phyloP scores from a whole-genome alignment of 495 filamentous ascomycete species.

The Pyrenopolyporus hunteri region DNA sequence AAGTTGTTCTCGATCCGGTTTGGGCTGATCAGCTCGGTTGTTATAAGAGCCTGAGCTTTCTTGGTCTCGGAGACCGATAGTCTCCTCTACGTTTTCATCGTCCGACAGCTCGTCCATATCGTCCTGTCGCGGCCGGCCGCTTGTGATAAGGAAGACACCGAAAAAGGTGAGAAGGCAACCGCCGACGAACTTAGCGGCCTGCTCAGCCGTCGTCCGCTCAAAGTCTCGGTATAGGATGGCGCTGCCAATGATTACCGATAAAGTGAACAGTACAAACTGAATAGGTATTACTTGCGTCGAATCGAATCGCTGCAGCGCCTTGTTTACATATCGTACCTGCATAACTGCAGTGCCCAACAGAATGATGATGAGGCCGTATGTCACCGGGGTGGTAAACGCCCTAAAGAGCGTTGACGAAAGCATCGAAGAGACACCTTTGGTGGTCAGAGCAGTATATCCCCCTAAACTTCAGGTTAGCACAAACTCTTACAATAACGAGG shows the following conservation, averaged over 20 bases:
- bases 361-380: conserved; percentile 79
- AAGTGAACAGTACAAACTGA: conserved; percentile 95
- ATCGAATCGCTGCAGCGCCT: conserved; percentile 91
- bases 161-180: conserved; percentile 91
- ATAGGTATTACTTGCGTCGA: conserved; percentile 96
- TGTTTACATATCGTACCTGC: conserved; percentile 96
- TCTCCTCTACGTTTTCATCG: conserved; percentile 60
- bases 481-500: background rate
- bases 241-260: conserved; percentile 93
- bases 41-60: conserved; percentile 34
- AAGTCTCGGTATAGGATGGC: conserved; percentile 94
- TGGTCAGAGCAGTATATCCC: conserved; percentile 93
- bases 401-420: conserved; percentile 87
- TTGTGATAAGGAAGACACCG: conserved; percentile 93
- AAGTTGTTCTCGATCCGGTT: conserved; percentile 25
- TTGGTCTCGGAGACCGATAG: conserved; percentile 53
- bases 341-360: conserved; percentile 85
- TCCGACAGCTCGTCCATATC: conserved; percentile 61
- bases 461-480: conserved; percentile 59
- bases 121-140: conserved; percentile 58
- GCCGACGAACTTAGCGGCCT: conserved; percentile 81
- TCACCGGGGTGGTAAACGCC: conserved; percentile 87
- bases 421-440: conserved; percentile 94
- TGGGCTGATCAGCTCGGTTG: conserved; percentile 34
- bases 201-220: conserved; percentile 70